Evolutionary conservation across 192 early-diverging fungal species (phyloP).

Genomic region (Rhizophagus clarus): DNA sequence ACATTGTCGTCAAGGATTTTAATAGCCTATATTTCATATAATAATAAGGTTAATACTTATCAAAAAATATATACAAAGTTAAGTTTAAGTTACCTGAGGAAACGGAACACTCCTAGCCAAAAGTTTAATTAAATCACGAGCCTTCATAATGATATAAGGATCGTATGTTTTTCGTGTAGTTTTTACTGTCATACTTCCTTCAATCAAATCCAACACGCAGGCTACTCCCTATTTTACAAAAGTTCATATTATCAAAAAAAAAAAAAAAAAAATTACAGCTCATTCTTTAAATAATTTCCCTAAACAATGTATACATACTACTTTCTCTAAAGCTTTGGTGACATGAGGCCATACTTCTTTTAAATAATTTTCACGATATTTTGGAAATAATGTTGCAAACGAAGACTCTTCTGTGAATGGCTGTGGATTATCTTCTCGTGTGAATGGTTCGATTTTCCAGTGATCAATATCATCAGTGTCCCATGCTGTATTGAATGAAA

Average conservation of each 20-base stretch:
- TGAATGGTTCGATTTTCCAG: slow-evolving; percentile 91
- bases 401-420: slow-evolving; percentile 92
- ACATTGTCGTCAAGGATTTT: slow-evolving; percentile 92
- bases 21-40: slow-evolving; percentile 55
- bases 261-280: background rate
- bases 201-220: slow-evolving; percentile 91
- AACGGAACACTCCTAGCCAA: slow-evolving; percentile 92
- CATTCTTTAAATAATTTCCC: background rate
- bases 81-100: slow-evolving; percentile 61
- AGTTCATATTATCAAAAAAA: background rate
- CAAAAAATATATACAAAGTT: background rate
- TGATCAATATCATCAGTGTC: slow-evolving; percentile 93
- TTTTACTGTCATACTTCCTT: slow-evolving; percentile 97
- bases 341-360: slow-evolving; percentile 90
- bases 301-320: slow-evolving; percentile 41
- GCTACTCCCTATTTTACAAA: slow-evolving; percentile 65
- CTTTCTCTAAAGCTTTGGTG: slow-evolving; percentile 76
- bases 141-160: slow-evolving; percentile 92
- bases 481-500: slow-evolving; percentile 58
- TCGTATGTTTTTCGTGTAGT: slow-evolving; percentile 96
- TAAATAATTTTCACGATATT: slow-evolving; percentile 96
- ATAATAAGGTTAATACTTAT: background rate
- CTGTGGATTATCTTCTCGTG: slow-evolving; percentile 64
- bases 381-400: slow-evolving; percentile 97
- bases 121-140: slow-evolving; percentile 93